phyloP scores from a whole-genome alignment of 768 basidiomycete genomes.

The Pleurotus sapidus region DNA sequence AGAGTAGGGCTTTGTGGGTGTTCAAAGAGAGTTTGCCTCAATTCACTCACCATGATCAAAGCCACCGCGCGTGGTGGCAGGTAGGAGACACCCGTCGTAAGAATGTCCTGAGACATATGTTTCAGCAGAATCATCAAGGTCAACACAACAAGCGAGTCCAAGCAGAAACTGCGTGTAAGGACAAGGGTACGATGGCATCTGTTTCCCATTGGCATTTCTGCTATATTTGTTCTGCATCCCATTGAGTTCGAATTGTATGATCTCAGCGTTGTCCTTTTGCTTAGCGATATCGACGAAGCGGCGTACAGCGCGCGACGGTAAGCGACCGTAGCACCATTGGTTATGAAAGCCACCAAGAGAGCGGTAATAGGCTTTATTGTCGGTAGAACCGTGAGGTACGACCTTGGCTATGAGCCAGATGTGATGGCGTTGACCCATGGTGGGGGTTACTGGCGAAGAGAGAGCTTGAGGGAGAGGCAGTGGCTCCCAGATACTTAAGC shows the following conservation, averaged over 20 bases:
- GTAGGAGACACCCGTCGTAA: constrained; percentile 15
- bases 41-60: constrained; percentile 20
- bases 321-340: constrained; percentile 35
- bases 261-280: constrained; percentile 30
- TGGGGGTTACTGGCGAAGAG: not conserved
- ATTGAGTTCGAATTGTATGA: constrained; percentile 27
- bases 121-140: constrained; percentile 16
- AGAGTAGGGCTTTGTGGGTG: not conserved
- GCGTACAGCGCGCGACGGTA: constrained; percentile 26
- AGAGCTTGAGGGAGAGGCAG: too few species aligned
- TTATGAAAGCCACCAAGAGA: constrained; percentile 38
- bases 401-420: constrained; percentile 35
- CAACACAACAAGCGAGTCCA: constrained; percentile 23
- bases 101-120: constrained; percentile 14
- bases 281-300: constrained; percentile 32
- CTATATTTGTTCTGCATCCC: constrained; percentile 28
- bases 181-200: constrained; percentile 23
- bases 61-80: constrained; percentile 19
- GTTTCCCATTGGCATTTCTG: constrained; percentile 9
- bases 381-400: constrained; percentile 15
- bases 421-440: constrained; percentile 41
- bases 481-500: too few species aligned
- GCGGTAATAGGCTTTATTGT: constrained; percentile 26
- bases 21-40: not conserved
- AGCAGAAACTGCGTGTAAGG: constrained; percentile 29